Evolutionary conservation across 2,329 filamentous ascomycete species (phyloP).

Genomic region (Hysterium pulicare): DNA sequence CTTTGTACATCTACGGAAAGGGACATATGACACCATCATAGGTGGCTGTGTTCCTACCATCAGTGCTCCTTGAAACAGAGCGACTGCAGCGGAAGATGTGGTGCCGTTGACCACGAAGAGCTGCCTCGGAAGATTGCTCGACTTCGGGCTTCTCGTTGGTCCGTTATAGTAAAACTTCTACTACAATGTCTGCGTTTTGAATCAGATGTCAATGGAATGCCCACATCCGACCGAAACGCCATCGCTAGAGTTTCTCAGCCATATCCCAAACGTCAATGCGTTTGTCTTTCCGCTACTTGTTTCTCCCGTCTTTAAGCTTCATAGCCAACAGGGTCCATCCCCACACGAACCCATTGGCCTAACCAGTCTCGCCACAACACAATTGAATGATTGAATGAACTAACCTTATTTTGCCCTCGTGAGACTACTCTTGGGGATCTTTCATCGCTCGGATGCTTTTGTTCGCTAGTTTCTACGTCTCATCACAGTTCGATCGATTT

Average conservation of each 20-base stretch:
- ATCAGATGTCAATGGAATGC: slow-evolving; percentile 22
- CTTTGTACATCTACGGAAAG: too few species aligned
- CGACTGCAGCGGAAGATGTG: too few species aligned
- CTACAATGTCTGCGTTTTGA: slow-evolving; percentile 16
- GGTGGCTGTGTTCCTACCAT: too few species aligned
- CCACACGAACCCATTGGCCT: too few species aligned
- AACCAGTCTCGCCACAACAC: too few species aligned
- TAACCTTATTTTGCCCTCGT: too few species aligned
- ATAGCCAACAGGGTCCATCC: slow-evolving; percentile 9
- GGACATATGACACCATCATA: too few species aligned
- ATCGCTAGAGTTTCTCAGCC: slow-evolving; percentile 11
- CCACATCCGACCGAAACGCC: slow-evolving; percentile 25
- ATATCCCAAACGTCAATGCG: slow-evolving; percentile 33
- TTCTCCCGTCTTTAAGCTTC: slow-evolving; percentile 15
- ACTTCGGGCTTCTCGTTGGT: slow-evolving; percentile 7
- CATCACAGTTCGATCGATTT: slow-evolving; percentile 11
- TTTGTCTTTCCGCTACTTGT: slow-evolving; percentile 13
- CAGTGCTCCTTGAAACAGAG: too few species aligned
- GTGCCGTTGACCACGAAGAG: too few species aligned
- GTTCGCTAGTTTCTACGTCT: slow-evolving; percentile 18
- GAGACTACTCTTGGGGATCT: too few species aligned
- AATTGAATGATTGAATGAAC: too few species aligned
- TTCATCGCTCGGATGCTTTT: too few species aligned
- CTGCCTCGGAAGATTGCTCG: slow-evolving; percentile 9
- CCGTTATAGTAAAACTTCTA: slow-evolving; percentile 5